These are phyloP conservation scores for Tricholoma sp. DNA, from an alignment of 768 basidiomycete genomes.

Conservation along the genomic window DNA sequence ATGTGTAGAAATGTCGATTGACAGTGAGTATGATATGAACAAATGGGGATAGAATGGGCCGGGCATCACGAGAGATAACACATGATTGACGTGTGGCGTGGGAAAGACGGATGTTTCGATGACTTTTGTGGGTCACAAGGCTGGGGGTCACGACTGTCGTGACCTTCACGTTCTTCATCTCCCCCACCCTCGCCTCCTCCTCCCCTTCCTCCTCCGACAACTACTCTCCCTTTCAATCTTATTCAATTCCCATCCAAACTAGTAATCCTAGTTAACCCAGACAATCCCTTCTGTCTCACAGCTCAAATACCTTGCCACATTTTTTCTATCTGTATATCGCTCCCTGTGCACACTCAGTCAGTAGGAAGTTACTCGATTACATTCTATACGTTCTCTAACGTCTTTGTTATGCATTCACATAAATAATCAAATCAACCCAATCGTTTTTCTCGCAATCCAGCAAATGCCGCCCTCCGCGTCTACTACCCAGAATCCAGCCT, in stretches of 20 bases:
- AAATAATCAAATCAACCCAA: background rate
- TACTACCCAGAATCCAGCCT: slow-evolving; percentile 32
- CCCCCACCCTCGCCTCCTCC: slow-evolving; percentile 13
- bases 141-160: slow-evolving; percentile 25
- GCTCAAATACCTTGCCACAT: background rate
- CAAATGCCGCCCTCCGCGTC: slow-evolving; percentile 35
- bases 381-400: background rate
- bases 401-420: background rate
- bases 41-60: background rate
- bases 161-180: slow-evolving; percentile 25
- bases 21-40: background rate
- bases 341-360: background rate
- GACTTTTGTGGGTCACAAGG: slow-evolving; percentile 25
- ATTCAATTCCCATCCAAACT: background rate
- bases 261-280: background rate
- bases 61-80: slow-evolving; percentile 10
- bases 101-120: slow-evolving; percentile 12
- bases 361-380: background rate
- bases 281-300: background rate
- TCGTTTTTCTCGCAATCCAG: background rate
- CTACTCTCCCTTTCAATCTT: background rate
- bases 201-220: background rate
- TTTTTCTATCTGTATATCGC: background rate
- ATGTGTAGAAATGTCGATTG: background rate
- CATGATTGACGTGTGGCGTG: slow-evolving; percentile 22